phyloP scores from a whole-genome alignment of 768 basidiomycete species.

The Dictyophora rubrovolvata region DNA sequence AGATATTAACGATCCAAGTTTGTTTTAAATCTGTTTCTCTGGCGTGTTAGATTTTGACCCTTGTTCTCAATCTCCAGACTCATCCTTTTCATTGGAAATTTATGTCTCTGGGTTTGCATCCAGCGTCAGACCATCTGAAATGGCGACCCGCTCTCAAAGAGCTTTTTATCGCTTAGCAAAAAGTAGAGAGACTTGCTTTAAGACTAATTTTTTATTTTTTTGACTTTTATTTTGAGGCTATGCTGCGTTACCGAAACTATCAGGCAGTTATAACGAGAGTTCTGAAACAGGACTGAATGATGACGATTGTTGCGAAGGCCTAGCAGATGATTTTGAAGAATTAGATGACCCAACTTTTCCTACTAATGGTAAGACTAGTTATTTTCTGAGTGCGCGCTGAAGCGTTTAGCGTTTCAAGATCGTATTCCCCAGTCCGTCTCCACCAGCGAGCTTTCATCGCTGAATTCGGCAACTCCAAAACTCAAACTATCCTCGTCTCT shows the following conservation, averaged over 20 bases:
- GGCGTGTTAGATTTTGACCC: not conserved
- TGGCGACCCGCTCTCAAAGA: conserved; percentile 61
- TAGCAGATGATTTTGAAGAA: not conserved
- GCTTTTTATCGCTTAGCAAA: conserved; percentile 72
- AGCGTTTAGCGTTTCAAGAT: not conserved
- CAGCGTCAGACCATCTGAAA: conserved; percentile 45
- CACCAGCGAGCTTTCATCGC: not conserved
- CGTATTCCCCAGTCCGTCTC: not conserved
- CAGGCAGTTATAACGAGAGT: conserved; percentile 11
- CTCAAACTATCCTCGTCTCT: not conserved
- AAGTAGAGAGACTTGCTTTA: conserved; percentile 31
- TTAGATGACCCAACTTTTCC: not conserved
- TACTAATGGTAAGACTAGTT: not conserved
- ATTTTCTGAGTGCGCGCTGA: not conserved
- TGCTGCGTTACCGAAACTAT: conserved; percentile 59
- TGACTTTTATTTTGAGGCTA: conserved; percentile 38
- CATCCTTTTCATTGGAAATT: conserved; percentile 57
- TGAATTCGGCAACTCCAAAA: not conserved
- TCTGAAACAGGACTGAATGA: not conserved
- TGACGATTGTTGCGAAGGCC: not conserved
- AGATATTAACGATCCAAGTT: conserved; percentile 15
- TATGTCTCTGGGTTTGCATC: conserved; percentile 73
- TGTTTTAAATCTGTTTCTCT: not conserved
- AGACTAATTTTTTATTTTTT: not conserved
- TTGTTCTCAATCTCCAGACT: conserved; percentile 22